Evolutionary conservation across 2,329 filamentous ascomycete genomes (phyloP).

Genomic region (Sporothrix sp.): DNA sequence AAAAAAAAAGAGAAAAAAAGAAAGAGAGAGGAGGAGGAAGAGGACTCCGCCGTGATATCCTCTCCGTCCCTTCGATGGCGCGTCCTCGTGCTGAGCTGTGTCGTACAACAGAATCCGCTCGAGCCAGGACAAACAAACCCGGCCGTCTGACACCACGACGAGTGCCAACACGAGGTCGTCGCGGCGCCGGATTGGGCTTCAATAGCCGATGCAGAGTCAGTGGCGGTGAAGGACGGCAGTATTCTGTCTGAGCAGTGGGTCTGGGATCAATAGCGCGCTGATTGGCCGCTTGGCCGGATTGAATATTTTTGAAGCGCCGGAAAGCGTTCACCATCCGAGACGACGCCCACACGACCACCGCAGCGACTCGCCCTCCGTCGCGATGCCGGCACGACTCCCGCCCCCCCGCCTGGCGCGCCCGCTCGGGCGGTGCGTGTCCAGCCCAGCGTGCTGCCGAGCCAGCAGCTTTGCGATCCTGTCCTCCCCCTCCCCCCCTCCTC

Average conservation of each 20-base stretch:
- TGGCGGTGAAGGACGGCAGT: no score
- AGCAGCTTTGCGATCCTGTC: not conserved
- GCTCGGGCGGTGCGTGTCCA: conserved; percentile 12
- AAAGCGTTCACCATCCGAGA: no score
- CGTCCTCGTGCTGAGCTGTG: no score
- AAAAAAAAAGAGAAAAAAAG: not conserved
- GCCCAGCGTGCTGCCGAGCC: not conserved
- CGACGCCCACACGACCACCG: not conserved
- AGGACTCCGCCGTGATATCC: no score
- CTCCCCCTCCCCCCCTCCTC: not conserved
- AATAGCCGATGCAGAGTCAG: no score
- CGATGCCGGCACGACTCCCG: conserved; percentile 11
- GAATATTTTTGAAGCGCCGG: no score
- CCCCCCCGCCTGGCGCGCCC: not conserved
- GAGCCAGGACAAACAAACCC: no score
- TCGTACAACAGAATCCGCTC: not conserved
- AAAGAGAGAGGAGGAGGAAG: not conserved
- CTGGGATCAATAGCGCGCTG: not conserved
- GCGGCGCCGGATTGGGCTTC: conserved; percentile 6
- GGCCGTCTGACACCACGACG: not conserved
- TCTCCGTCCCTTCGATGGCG: no score
- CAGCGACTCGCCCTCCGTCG: not conserved
- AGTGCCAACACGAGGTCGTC: not conserved
- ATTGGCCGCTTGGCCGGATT: no score
- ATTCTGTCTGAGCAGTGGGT: no score